Percentiles rank a stretch among this genome's conserved stretches.
Conservation (phyloP, 2,329 filamentous ascomycete species). For the Trichoderma sp. region DNA sequence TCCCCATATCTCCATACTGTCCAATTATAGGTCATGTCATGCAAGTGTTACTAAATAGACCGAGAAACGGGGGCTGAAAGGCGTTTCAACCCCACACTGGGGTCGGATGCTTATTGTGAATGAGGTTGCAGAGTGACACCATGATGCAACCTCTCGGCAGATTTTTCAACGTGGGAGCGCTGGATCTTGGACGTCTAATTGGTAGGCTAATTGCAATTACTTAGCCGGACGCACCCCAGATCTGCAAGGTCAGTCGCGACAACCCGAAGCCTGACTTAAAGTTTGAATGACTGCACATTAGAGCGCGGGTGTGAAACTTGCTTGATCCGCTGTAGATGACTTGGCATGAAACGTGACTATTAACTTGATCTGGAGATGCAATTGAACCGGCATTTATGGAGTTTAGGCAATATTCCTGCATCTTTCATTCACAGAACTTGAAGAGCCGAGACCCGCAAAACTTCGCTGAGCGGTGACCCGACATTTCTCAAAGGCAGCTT, state of each 20-base stretch:
- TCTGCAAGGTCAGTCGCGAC: not conserved
- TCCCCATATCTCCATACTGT: not conserved
- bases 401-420: not conserved
- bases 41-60: not conserved
- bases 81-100: not conserved
- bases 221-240: constrained; percentile 14
- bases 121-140: not conserved
- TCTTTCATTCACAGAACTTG: not conserved
- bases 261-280: not conserved
- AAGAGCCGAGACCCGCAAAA: not conserved
- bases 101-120: not conserved
- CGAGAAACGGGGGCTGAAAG: not conserved
- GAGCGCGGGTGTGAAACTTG: not conserved
- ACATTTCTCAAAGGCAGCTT: no score
- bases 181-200: not conserved
- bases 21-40: not conserved
- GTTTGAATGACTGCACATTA: not conserved
- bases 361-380: not conserved
- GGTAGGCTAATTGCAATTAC: not conserved
- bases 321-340: not conserved
- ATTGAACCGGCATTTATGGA: not conserved
- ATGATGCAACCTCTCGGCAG: not conserved
- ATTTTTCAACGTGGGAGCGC: not conserved
- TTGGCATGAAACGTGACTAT: no score
- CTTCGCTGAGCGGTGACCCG: not conserved